Percentiles rank a stretch among this genome's conserved stretches.
These are phyloP conservation scores for Mycosarcoma maydis DNA, from an alignment of 1,284 basidiomycete species.

Conservation along the genomic window DNA sequence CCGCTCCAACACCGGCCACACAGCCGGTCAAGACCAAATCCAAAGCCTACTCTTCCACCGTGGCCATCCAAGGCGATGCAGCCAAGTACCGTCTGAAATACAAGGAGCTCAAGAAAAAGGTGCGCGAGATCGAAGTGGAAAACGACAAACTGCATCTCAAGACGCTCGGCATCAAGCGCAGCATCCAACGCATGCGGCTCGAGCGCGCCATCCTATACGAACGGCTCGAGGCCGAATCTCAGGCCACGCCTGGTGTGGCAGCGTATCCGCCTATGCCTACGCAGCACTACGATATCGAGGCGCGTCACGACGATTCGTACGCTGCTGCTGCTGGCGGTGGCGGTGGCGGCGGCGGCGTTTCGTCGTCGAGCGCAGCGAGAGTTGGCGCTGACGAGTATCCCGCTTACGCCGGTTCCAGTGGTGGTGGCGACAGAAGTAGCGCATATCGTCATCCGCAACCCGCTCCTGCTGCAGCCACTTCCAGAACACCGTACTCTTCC, in stretches of 20 bases:
- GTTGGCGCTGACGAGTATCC: constrained; percentile 2
- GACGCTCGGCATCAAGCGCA: constrained; percentile 81
- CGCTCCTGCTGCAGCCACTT: neutral
- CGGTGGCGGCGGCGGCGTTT: neutral
- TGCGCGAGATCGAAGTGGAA: constrained; percentile 87
- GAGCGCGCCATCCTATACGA: constrained; percentile 75
- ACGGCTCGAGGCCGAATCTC: constrained; percentile 51
- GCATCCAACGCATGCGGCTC: constrained; percentile 85
- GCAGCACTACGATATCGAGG: constrained; percentile 23
- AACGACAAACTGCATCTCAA: constrained; percentile 87
- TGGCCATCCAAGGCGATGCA: constrained; percentile 73
- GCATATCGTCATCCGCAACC: constrained; percentile 6
- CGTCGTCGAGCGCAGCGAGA: constrained; percentile 1
- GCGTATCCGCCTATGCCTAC: constrained; percentile 18
- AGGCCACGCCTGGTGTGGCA: constrained; percentile 19
- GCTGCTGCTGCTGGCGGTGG: too few relatives aligned
- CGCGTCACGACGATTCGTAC: constrained; percentile 13
- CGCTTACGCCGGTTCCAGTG: neutral
- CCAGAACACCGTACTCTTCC: constrained; percentile 13
- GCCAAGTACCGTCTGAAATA: constrained; percentile 88
- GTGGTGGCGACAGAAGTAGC: neutral
- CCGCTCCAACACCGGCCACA: constrained; percentile 36
- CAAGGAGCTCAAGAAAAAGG: constrained; percentile 86
- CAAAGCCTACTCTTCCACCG: constrained; percentile 62
- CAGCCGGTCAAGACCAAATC: constrained; percentile 60